A percentile compares a stretch with the other conserved stretches of the same genome.
These are phyloP conservation scores for Galerina marginata DNA, from an alignment of 768 basidiomycete genomes.

Conservation along the genomic window DNA sequence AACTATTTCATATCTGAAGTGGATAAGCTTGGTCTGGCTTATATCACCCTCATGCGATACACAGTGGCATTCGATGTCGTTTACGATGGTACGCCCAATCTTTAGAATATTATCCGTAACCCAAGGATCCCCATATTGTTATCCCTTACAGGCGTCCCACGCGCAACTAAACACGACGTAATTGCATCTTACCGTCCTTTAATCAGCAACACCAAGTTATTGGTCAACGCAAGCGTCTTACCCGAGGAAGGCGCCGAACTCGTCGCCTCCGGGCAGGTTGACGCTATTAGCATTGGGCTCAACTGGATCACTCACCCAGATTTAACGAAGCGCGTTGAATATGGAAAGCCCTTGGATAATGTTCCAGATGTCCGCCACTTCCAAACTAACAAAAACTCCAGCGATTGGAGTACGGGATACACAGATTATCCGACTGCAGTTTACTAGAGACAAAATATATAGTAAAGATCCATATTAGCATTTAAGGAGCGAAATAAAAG, in stretches of 20 bases:
- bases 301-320: conserved; percentile 49
- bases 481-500: too few species aligned
- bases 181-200: conserved; percentile 41
- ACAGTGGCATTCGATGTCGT: conserved; percentile 24
- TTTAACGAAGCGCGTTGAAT: conserved; percentile 40
- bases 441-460: not conserved
- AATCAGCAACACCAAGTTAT: conserved; percentile 42
- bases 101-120: not conserved
- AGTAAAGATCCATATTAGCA: too few species aligned
- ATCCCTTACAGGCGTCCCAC: conserved; percentile 30
- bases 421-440: conserved; percentile 11
- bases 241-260: conserved; percentile 44
- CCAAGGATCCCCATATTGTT: not conserved
- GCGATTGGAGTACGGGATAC: conserved; percentile 29
- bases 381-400: conserved; percentile 37
- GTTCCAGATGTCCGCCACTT: conserved; percentile 32
- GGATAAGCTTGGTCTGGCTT: conserved; percentile 42
- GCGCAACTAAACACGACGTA: conserved; percentile 46
- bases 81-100: conserved; percentile 33
- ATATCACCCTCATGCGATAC: conserved; percentile 40
- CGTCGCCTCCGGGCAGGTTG: conserved; percentile 37
- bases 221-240: conserved; percentile 42
- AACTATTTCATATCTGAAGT: conserved; percentile 47
- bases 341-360: conserved; percentile 41
- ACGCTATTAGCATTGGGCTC: conserved; percentile 44